phyloP scores from a whole-genome alignment of 176 grass and related monocot genomes.

The Pharus latifolius region DNA sequence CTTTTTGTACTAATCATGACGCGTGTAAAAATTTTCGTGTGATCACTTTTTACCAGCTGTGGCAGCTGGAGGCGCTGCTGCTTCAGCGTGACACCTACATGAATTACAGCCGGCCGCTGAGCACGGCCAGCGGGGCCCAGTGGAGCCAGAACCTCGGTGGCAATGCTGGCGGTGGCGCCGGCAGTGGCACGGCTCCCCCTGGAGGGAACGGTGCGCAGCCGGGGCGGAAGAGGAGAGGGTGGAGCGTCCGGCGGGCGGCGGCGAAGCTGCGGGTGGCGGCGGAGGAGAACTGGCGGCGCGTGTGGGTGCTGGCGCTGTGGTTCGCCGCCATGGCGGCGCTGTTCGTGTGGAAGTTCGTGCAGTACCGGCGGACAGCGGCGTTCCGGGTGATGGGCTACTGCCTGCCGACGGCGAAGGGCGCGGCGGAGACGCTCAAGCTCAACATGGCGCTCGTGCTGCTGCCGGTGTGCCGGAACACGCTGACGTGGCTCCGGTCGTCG shows the following conservation, averaged over 20 bases:
- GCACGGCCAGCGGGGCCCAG: constrained; percentile 77
- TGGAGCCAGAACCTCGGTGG: constrained; percentile 96
- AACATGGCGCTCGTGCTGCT: constrained; percentile 97
- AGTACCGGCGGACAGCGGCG: constrained; percentile 50
- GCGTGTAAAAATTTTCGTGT: neutral
- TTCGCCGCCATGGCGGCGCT: constrained; percentile 44
- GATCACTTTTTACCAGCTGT: constrained; percentile 42
- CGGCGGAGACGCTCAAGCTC: constrained; percentile 93
- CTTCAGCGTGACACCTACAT: constrained; percentile 97
- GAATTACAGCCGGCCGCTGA: constrained; percentile 91
- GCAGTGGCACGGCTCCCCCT: neutral
- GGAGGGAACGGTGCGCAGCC: neutral
- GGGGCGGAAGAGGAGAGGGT: neutral
- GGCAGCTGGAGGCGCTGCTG: constrained; percentile 85
- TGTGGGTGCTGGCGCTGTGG: constrained; percentile 77
- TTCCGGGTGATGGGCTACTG: constrained; percentile 94
- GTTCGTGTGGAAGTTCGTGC: constrained; percentile 88
- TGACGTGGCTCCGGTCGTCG: constrained; percentile 96
- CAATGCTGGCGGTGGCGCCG: neutral
- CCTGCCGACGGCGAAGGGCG: constrained; percentile 80
- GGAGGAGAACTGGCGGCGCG: constrained; percentile 82
- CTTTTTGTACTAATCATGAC: neutral
- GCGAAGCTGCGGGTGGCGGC: constrained; percentile 37
- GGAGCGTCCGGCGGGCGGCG: constrained; percentile 7
- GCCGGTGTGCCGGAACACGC: constrained; percentile 90